A percentile compares a stretch with the other conserved stretches of the same genome.
Conservation (phyloP, 257 asterid genomes). For the Lycium barbarum region DNA sequence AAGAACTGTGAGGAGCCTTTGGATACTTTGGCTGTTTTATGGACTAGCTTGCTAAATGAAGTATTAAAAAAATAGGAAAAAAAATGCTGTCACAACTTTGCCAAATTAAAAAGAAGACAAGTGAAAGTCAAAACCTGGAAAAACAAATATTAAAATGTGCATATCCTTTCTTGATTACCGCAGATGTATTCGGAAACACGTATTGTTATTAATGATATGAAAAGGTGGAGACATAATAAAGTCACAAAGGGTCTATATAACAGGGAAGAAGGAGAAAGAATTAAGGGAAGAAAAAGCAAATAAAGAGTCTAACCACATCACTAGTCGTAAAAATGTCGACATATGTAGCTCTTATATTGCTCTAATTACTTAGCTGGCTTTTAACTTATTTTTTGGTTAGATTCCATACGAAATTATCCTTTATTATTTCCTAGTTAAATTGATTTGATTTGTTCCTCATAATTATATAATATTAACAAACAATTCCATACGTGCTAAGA, state of each 20-base stretch:
- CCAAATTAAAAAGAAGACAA: background rate
- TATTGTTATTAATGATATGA: background rate
- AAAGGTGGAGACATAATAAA: conserved; percentile 17
- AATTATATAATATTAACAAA: background rate
- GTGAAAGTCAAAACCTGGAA: background rate
- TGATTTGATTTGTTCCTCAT: background rate
- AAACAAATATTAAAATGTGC: background rate
- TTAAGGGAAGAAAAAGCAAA: background rate
- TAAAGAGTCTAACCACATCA: background rate
- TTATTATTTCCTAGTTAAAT: background rate
- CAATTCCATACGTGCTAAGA: conserved; percentile 13
- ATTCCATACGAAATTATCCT: background rate
- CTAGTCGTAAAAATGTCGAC: background rate
- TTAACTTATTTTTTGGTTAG: background rate
- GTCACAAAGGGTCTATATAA: background rate
- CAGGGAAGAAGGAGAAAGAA: background rate
- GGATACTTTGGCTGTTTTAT: background rate
- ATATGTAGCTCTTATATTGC: background rate
- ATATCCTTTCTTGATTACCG: background rate
- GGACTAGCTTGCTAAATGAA: background rate
- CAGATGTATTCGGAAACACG: background rate
- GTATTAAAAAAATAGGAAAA: background rate
- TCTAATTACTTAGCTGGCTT: background rate
- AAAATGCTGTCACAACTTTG: background rate
- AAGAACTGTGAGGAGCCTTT: background rate